These are phyloP conservation scores for Fusarium sp. DNA, from an alignment of 2,329 filamentous ascomycete genomes.

Conservation along the genomic window DNA sequence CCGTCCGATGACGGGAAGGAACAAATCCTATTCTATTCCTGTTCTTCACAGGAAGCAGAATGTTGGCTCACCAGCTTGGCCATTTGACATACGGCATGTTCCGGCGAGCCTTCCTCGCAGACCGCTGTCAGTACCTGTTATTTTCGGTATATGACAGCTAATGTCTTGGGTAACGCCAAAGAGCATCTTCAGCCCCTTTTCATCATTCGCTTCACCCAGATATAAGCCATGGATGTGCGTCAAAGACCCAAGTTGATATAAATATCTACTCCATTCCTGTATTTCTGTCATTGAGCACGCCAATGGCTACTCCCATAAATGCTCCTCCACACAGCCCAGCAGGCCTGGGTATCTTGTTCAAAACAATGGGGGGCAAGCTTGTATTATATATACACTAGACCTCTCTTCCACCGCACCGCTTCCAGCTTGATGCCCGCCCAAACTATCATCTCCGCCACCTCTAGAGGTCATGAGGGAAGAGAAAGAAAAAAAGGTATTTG, in stretches of 20 bases:
- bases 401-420: not conserved
- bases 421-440: constrained; percentile 20
- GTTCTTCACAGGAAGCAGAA: not conserved
- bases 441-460: constrained; percentile 21
- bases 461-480: constrained; percentile 31
- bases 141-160: not conserved
- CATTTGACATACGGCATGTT: not conserved
- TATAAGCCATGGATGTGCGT: not conserved
- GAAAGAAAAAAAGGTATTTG: constrained; percentile 6
- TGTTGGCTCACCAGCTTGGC: not conserved
- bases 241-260: not conserved
- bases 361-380: constrained; percentile 32
- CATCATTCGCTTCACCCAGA: not conserved
- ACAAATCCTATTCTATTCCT: not conserved
- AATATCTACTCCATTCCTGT: not conserved
- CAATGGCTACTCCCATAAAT: not conserved
- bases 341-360: constrained; percentile 36
- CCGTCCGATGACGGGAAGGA: not conserved
- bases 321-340: constrained; percentile 17
- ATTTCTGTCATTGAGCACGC: not conserved
- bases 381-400: constrained; percentile 37
- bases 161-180: not conserved
- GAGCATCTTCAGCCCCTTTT: not conserved
- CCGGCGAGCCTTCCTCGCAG: not conserved
- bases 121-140: not conserved